These are phyloP conservation scores for Scutellaria minor DNA, from an alignment of 257 asterid genomes.

Conservation along the genomic window DNA sequence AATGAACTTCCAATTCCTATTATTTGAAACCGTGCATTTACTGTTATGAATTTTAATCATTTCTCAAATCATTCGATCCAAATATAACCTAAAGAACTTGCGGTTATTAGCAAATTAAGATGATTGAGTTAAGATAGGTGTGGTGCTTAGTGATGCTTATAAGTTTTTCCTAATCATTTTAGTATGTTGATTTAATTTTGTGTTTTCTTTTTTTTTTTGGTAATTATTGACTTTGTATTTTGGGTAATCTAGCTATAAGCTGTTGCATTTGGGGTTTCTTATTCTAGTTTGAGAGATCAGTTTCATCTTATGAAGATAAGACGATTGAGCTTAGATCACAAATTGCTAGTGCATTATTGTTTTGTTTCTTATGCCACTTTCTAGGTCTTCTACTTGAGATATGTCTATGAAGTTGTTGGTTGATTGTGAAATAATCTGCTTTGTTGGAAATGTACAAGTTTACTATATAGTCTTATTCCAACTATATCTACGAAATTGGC, in stretches of 20 bases:
- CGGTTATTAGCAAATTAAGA: not conserved
- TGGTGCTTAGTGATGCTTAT: no score
- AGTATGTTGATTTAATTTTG: not conserved
- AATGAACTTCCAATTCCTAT: no score
- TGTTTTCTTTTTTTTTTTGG: not conserved
- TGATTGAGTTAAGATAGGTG: no score
- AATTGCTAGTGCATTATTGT: not conserved
- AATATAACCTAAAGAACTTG: not conserved
- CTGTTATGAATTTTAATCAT: no score
- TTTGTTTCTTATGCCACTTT: not conserved
- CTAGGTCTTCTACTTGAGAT: not conserved
- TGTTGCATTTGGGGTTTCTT: not conserved
- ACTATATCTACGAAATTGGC: not conserved
- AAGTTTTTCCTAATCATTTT: not conserved
- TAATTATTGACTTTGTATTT: not conserved
- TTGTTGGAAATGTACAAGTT: not conserved
- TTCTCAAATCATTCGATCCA: no score
- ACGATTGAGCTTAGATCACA: no score
- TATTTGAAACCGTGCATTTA: no score
- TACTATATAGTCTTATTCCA: not conserved
- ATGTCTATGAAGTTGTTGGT: not conserved
- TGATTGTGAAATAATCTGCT: no score
- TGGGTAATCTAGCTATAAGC: not conserved
- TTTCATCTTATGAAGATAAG: not conserved
- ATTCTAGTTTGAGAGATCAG: slow-evolving; percentile 1